Evolutionary conservation across 202 grass and related monocot genomes (phyloP).

Genomic region (Dendrocalamus latiflorus): DNA sequence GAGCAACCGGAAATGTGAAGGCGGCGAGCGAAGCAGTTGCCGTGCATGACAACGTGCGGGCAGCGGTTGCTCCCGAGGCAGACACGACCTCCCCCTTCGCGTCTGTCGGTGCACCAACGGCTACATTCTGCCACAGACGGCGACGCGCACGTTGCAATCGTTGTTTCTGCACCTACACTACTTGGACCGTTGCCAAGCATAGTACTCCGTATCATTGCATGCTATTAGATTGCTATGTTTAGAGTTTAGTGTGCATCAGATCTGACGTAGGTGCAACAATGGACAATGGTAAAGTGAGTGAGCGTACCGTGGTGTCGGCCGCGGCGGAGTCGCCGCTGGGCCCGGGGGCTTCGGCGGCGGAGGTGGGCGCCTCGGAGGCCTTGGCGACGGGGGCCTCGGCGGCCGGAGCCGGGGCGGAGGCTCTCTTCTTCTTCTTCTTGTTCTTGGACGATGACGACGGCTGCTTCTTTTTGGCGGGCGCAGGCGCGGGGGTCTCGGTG

Average conservation of each 20-base stretch:
- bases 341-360: slow-evolving; percentile 14
- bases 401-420: slow-evolving; percentile 7
- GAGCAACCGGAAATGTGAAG: neutral
- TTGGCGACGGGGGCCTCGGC: slow-evolving; percentile 17
- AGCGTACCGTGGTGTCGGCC: slow-evolving; percentile 36
- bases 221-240: neutral
- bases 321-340: slow-evolving; percentile 24
- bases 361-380: neutral
- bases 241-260: neutral
- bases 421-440: slow-evolving; percentile 39
- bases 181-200: neutral
- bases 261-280: no score
- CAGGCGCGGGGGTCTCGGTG: slow-evolving; percentile 6
- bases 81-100: neutral
- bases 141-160: neutral
- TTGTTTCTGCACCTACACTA: neutral
- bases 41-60: neutral
- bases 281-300: neutral
- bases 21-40: neutral
- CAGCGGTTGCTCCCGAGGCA: neutral
- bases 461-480: slow-evolving; percentile 38
- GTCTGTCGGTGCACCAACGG: slow-evolving; percentile 10
- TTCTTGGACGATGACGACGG: slow-evolving; percentile 23
- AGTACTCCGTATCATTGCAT: no score
- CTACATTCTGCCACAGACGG: neutral